These are phyloP conservation scores for Dendryphion nanum DNA, from an alignment of 2,329 filamentous ascomycete species.

Conservation along the genomic window DNA sequence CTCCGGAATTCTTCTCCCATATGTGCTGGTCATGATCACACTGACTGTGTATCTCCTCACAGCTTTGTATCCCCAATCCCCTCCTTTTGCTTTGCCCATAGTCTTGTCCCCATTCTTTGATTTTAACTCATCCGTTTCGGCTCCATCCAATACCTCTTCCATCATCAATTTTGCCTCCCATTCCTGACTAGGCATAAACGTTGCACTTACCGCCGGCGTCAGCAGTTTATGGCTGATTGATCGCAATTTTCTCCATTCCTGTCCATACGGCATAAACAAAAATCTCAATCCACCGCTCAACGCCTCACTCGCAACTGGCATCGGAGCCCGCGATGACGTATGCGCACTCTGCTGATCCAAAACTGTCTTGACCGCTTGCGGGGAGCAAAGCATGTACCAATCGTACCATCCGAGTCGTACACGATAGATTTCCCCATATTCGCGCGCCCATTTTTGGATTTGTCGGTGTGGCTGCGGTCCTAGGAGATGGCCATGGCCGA, in stretches of 20 bases:
- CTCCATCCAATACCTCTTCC: conserved; percentile 39
- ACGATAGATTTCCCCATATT: conserved; percentile 49
- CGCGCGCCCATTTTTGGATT: conserved; percentile 37
- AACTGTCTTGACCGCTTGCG: conserved; percentile 46
- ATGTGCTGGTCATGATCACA: conserved; percentile 39
- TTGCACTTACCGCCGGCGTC: conserved; percentile 36
- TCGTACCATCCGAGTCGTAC: conserved; percentile 46
- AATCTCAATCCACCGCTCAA: conserved; percentile 43
- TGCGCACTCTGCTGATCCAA: conserved; percentile 41
- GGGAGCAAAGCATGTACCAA: conserved; percentile 47
- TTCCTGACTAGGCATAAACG: conserved; percentile 46
- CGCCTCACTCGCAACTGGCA: conserved; percentile 41
- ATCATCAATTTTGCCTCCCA: conserved; percentile 48
- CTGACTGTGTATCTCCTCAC: conserved; percentile 31
- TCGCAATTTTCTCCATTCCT: conserved; percentile 41
- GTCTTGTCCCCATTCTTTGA: too few relatives aligned
- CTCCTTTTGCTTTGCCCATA: conserved; percentile 11
- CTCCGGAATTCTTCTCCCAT: conserved; percentile 30
- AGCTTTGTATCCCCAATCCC: conserved; percentile 25
- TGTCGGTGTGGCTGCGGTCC: conserved; percentile 27
- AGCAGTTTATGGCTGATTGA: conserved; percentile 40
- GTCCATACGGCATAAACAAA: conserved; percentile 43
- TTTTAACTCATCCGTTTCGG: conserved; percentile 12
- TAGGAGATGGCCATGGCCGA: conserved; percentile 31
- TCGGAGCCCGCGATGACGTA: conserved; percentile 38